Evolutionary conservation across 768 basidiomycete species (phyloP).

Genomic region (Steccherinum ochraceum): DNA sequence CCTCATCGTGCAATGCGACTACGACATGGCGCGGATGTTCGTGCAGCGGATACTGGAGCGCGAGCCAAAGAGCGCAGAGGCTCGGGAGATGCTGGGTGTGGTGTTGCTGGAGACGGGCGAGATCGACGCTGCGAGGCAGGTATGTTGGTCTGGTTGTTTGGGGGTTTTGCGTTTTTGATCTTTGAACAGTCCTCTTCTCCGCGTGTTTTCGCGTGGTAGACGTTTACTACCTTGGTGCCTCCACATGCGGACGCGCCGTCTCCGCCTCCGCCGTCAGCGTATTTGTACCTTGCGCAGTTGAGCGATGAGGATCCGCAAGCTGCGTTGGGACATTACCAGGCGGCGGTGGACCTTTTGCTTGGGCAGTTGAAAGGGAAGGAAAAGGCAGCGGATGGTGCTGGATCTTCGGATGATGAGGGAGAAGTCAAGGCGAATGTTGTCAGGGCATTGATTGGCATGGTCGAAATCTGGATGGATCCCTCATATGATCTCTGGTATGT

Average conservation of each 20-base stretch:
- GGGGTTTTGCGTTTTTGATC: not conserved
- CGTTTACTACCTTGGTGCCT: constrained; percentile 54
- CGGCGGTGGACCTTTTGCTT: constrained; percentile 68
- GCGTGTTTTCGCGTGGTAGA: constrained; percentile 31
- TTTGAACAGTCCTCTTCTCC: not conserved
- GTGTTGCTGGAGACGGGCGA: constrained; percentile 76
- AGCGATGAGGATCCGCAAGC: constrained; percentile 67
- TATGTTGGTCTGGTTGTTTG: constrained; percentile 26
- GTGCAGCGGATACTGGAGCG: constrained; percentile 59
- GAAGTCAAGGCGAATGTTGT: constrained; percentile 67
- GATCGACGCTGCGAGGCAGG: constrained; percentile 61
- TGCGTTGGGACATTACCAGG: constrained; percentile 71
- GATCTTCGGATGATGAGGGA: constrained; percentile 38
- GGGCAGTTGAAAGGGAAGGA: constrained; percentile 73
- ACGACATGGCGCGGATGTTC: constrained; percentile 73
- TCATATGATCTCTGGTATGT: constrained; percentile 79
- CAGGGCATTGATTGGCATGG: constrained; percentile 78
- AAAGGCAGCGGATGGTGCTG: constrained; percentile 34
- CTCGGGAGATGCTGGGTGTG: constrained; percentile 77
- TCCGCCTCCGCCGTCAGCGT: constrained; percentile 65
- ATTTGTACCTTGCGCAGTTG: constrained; percentile 87
- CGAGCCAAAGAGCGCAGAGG: constrained; percentile 57
- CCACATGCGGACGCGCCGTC: constrained; percentile 54
- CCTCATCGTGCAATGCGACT: constrained; percentile 82
- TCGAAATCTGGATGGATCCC: constrained; percentile 96